These are phyloP conservation scores for Trichopus zeylanicus DNA, from an alignment of 116 monocot species.

Conservation along the genomic window DNA sequence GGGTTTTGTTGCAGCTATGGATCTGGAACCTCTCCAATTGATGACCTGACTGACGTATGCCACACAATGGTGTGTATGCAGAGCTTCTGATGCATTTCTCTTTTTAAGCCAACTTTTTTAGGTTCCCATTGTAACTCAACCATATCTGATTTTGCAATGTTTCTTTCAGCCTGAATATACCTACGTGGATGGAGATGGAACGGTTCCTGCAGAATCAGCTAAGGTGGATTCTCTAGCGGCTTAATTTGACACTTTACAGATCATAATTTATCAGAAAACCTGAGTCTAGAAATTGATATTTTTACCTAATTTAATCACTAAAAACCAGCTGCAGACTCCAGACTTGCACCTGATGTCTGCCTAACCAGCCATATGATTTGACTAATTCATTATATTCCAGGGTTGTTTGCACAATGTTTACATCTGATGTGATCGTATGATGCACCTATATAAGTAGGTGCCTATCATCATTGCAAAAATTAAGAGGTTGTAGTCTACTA, in stretches of 20 bases:
- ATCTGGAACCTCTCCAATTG: constrained; percentile 68
- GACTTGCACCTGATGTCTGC: too few species aligned
- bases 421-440: too few species aligned
- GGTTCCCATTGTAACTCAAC: not conserved
- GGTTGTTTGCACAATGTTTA: too few species aligned
- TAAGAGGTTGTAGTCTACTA: too few species aligned
- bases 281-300: too few species aligned
- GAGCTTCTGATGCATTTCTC: not conserved
- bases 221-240: constrained; percentile 30
- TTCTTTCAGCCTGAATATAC: constrained; percentile 63
- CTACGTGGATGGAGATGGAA: constrained; percentile 88
- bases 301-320: too few species aligned
- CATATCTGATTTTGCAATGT: not conserved
- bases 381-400: too few species aligned
- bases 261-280: too few species aligned
- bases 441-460: too few species aligned
- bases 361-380: too few species aligned
- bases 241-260: not conserved
- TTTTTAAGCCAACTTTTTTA: not conserved
- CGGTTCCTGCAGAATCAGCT: constrained; percentile 81
- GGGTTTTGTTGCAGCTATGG: constrained; percentile 59
- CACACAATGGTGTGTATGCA: constrained; percentile 34
- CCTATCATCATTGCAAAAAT: too few species aligned
- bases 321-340: too few species aligned
- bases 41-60: constrained; percentile 77